Evolutionary conservation across 306 rosid species (phyloP), one percentile per base, ranked within the genome.

Genomic region (Luffa acutangula): DNA sequence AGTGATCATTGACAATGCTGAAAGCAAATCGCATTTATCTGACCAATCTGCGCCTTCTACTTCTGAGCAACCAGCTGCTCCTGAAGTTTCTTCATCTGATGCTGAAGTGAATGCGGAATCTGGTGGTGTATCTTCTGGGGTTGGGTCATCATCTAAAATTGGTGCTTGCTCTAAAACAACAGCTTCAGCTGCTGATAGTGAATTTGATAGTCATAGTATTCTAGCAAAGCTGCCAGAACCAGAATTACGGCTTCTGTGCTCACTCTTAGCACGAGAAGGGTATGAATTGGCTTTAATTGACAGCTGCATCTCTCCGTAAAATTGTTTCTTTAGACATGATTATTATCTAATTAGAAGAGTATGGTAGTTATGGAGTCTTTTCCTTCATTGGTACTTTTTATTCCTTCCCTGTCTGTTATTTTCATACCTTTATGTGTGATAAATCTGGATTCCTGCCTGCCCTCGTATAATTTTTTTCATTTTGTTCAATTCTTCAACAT

Each of bases 201-300:
- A 87, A 86, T 82, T 78, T 57, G 89, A 85, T 66, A 69, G 86
- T 78, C 87, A 81, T 57, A 84, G 78, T 67, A 90, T 92, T 72
- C 84, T 94, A 81, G 85, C 86, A 67, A 88, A 81, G 79, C 85
- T 94, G 60, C 98, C 97, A 20, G 91, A 91, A 80, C 82, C 91
- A 36, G 98, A 94, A 84, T 97, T 94, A 79, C 90, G 89, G 57
- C 96, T 94, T 82, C 86, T 94, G 76, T 92, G 98, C 87, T 92
- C 98, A 25, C 85, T 94, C 85, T 96, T 94, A 82, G 98, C 98
- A 76, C 86, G 90, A 82, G 98, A 94, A 88, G 97, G 98, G 98
- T 94, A 94, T 84, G 88, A 17, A 78, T 17, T 81, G 69, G 77
- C 58, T 79, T 51, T 74, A 18, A 58, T 73, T 15, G 14, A 73